Evolutionary conservation across 108 stramenopile genomes (phyloP).

Genomic region (Licmophora abbreviata): DNA sequence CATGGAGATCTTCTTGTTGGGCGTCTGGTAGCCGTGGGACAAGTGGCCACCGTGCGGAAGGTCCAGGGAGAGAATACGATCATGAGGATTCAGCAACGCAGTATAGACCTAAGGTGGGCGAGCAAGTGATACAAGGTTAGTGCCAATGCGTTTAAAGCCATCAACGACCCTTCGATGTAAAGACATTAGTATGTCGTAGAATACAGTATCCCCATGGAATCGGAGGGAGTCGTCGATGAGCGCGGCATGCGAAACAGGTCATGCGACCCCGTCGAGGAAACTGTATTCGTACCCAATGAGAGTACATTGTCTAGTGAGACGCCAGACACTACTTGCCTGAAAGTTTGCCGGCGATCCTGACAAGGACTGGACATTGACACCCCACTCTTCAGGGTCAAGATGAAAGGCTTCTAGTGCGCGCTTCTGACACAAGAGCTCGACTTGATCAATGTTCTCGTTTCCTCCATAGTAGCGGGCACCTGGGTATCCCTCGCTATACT

Average conservation of each 20-base stretch:
- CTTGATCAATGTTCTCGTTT: slow-evolving; percentile 96
- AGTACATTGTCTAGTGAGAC: too few species aligned
- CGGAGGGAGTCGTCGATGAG: too few species aligned
- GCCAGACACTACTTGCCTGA: slow-evolving; percentile 54
- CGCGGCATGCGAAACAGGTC: too few species aligned
- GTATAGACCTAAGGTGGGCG: slow-evolving; percentile 87
- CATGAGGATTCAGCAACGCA: slow-evolving; percentile 96
- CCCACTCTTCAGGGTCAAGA: slow-evolving; percentile 89
- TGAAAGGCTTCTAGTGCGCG: slow-evolving; percentile 94
- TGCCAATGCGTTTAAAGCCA: too few species aligned
- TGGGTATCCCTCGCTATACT: slow-evolving; percentile 94
- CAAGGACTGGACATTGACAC: slow-evolving; percentile 91
- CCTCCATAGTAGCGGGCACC: slow-evolving; percentile 95
- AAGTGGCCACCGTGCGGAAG: slow-evolving; percentile 98
- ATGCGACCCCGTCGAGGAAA: too few species aligned
- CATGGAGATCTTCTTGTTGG: slow-evolving; percentile 91
- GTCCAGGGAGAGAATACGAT: slow-evolving; percentile 98
- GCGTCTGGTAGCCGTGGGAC: slow-evolving; percentile 96
- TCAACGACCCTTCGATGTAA: too few species aligned
- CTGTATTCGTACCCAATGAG: too few species aligned
- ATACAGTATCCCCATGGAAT: too few species aligned
- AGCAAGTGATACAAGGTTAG: too few species aligned
- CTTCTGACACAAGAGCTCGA: slow-evolving; percentile 94
- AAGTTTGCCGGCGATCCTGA: slow-evolving; percentile 99
- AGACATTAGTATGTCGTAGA: too few species aligned